Percentiles rank a stretch among this genome's conserved stretches.
These are phyloP conservation scores for Remersonia thermophila DNA, from an alignment of 2,329 filamentous ascomycete genomes.

Conservation along the genomic window DNA sequence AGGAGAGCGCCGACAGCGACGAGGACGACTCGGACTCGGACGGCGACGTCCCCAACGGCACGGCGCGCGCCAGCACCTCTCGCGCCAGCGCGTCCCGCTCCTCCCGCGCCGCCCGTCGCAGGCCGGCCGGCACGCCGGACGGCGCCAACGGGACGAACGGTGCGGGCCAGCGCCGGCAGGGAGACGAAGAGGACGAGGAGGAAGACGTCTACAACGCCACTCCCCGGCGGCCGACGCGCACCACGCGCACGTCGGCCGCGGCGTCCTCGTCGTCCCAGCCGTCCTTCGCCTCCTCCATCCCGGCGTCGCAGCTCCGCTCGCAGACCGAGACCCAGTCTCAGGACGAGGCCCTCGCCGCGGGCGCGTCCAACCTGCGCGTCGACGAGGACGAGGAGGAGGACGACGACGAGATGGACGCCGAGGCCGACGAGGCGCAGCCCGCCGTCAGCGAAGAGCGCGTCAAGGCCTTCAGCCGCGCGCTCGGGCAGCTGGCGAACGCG, in stretches of 20 bases:
- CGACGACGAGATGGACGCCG: slow-evolving; percentile 15
- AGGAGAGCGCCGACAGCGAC: slow-evolving; percentile 44
- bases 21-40: slow-evolving; percentile 47
- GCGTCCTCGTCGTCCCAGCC: slow-evolving; percentile 39
- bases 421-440: slow-evolving; percentile 16
- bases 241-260: slow-evolving; percentile 23
- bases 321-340: slow-evolving; percentile 19
- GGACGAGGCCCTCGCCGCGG: slow-evolving; percentile 24
- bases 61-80: slow-evolving; percentile 20
- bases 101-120: slow-evolving; percentile 18
- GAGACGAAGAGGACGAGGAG: slow-evolving; percentile 35
- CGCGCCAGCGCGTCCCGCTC: slow-evolving; percentile 22
- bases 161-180: slow-evolving; percentile 36
- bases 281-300: slow-evolving; percentile 69
- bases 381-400: slow-evolving; percentile 11
- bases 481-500: slow-evolving; percentile 74
- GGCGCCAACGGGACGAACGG: slow-evolving; percentile 26
- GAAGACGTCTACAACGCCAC: slow-evolving; percentile 35
- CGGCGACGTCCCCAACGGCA: slow-evolving; percentile 35
- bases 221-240: slow-evolving; percentile 25
- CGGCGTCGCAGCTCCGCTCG: slow-evolving; percentile 54
- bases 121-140: slow-evolving; percentile 12
- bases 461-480: slow-evolving; percentile 60
- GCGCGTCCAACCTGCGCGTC: slow-evolving; percentile 31
- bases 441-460: slow-evolving; percentile 50